A percentile compares a stretch with the other conserved stretches of the same genome.
phyloP scores from a whole-genome alignment of 306 rosid genomes.

The Sicyos baderoa region DNA sequence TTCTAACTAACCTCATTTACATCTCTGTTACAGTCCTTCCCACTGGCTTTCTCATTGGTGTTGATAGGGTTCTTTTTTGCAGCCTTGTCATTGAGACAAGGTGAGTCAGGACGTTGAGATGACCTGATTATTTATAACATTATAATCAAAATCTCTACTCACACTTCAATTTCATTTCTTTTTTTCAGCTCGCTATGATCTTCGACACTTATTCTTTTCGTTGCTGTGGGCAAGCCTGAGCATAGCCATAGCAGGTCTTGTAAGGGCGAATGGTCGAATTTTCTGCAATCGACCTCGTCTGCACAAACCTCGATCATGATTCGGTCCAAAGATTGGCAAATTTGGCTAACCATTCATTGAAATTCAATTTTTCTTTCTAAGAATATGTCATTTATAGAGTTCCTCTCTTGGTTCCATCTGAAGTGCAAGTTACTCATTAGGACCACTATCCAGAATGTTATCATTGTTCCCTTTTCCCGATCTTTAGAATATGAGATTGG shows the following conservation, averaged over 20 bases:
- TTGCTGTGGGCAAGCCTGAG: conserved; percentile 79
- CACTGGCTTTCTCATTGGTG: conserved; percentile 66
- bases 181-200: conserved; percentile 61
- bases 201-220: conserved; percentile 73
- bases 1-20: conserved; percentile 6
- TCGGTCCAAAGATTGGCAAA: conserved; percentile 17
- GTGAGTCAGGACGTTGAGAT: conserved; percentile 31
- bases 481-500: conserved; percentile 6
- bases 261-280: conserved; percentile 76
- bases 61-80: conserved; percentile 71
- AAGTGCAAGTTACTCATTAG: conserved; percentile 11
- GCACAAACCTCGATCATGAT: conserved; percentile 53
- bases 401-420: conserved; percentile 10
- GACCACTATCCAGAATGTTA: not conserved
- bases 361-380: conserved; percentile 2
- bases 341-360: conserved; percentile 10
- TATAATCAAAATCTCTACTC: not conserved
- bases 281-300: conserved; percentile 93
- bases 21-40: conserved; percentile 64
- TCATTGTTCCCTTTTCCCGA: not conserved
- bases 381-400: not conserved
- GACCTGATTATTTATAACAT: not conserved
- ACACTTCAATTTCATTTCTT: conserved; percentile 3
- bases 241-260: conserved; percentile 65
- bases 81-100: conserved; percentile 75